A percentile compares a stretch with the other conserved stretches of the same genome.
These are phyloP conservation scores for Agrocybe chaxingu DNA, from an alignment of 768 basidiomycete species.

Conservation along the genomic window DNA sequence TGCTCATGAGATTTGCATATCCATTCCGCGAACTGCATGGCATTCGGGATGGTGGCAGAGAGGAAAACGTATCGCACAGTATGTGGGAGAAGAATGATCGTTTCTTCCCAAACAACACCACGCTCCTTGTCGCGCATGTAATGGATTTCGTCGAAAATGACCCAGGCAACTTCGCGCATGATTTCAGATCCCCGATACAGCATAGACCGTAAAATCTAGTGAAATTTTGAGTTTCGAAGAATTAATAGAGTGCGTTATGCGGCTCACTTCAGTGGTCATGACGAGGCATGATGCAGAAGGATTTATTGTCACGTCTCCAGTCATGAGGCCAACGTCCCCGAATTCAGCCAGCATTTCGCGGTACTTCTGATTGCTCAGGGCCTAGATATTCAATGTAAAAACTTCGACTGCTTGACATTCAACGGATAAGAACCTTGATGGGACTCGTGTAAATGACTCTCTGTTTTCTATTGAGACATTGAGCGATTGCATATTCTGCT, in stretches of 20 bases:
- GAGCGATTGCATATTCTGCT: constrained; percentile 98
- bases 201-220: constrained; percentile 96
- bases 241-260: background rate
- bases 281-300: constrained; percentile 95
- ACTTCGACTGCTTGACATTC: constrained; percentile 10
- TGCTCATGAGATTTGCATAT: constrained; percentile 96
- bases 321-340: constrained; percentile 98
- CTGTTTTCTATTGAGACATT: constrained; percentile 89
- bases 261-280: constrained; percentile 94
- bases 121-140: constrained; percentile 99
- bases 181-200: constrained; percentile 97
- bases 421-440: constrained; percentile 78
- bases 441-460: constrained; percentile 99
- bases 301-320: constrained; percentile 98
- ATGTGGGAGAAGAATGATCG: constrained; percentile 95
- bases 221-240: constrained; percentile 1
- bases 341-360: constrained; percentile 97
- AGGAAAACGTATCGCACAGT: constrained; percentile 97
- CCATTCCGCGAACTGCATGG: constrained; percentile 99
- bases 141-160: constrained; percentile 98
- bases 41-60: constrained; percentile 98
- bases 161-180: constrained; percentile 99
- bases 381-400: constrained; percentile 49
- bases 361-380: constrained; percentile 97
- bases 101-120: constrained; percentile 99